Evolutionary conservation across 768 basidiomycete genomes (phyloP).

Genomic region (Galerina sulciceps): DNA sequence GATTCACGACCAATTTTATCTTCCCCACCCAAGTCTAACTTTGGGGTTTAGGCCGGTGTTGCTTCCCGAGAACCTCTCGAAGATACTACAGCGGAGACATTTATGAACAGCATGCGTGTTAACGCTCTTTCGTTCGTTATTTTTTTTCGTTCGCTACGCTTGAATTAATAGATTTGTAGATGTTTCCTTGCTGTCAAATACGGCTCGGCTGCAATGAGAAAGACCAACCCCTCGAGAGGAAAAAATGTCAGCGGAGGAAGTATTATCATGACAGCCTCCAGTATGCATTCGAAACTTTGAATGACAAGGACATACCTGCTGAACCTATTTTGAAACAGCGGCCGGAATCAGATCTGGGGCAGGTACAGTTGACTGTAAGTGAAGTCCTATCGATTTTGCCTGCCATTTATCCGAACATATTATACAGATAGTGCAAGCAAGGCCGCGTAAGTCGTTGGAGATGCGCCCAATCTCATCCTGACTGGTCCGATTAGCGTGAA

Average conservation of each 20-base stretch:
- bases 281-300: constrained; percentile 42
- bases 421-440: constrained; percentile 86
- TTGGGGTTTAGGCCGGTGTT: constrained; percentile 64
- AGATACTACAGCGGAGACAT: constrained; percentile 63
- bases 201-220: constrained; percentile 81
- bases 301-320: background rate
- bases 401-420: background rate
- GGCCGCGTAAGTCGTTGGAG: constrained; percentile 69
- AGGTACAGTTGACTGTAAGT: constrained; percentile 80
- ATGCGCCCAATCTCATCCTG: background rate
- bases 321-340: constrained; percentile 41
- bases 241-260: constrained; percentile 77
- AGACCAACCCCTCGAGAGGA: constrained; percentile 64
- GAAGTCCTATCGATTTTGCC: background rate
- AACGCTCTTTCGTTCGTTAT: constrained; percentile 62
- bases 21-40: background rate
- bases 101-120: constrained; percentile 78
- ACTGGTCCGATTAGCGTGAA: constrained; percentile 64
- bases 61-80: constrained; percentile 47
- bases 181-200: constrained; percentile 91
- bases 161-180: constrained; percentile 39
- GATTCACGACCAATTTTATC: background rate
- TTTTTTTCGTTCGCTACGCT: background rate
- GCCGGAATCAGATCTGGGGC: constrained; percentile 86
- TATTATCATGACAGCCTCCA: constrained; percentile 86